Conservation (phyloP, 768 basidiomycete species). For the Solioccasus polychromus region DNA sequence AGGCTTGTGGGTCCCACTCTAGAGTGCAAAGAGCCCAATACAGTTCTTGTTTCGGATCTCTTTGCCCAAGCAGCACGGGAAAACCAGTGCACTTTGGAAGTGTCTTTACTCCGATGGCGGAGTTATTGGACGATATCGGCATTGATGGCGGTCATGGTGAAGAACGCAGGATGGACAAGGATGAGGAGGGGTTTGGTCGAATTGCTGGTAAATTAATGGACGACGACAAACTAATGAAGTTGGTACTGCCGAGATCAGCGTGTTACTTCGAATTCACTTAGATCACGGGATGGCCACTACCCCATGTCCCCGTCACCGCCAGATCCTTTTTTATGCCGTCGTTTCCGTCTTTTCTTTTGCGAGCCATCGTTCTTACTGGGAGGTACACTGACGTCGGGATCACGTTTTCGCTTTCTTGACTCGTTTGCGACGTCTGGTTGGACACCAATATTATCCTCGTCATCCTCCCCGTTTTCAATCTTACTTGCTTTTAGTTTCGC, state of each 20-base stretch:
- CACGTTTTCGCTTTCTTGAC: constrained; percentile 17
- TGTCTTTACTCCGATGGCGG: constrained; percentile 62
- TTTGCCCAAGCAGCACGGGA: constrained; percentile 63
- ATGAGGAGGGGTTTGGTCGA: constrained; percentile 53
- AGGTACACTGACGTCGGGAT: constrained; percentile 7
- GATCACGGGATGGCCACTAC: neutral
- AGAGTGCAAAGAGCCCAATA: constrained; percentile 80
- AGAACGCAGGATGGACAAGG: constrained; percentile 57
- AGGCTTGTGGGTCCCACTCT: constrained; percentile 71
- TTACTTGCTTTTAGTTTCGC: constrained; percentile 44
- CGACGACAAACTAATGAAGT: constrained; percentile 54
- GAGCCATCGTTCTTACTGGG: constrained; percentile 10
- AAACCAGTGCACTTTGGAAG: constrained; percentile 51
- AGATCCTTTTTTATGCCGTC: constrained; percentile 38
- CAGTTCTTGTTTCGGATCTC: constrained; percentile 72
- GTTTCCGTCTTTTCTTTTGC: constrained; percentile 38
- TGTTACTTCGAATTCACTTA: too few relatives aligned
- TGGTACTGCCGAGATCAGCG: constrained; percentile 43
- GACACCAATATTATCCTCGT: neutral
- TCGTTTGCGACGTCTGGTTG: neutral
- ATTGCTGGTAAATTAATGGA: constrained; percentile 63
- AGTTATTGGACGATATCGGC: constrained; percentile 83
- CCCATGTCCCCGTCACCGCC: neutral
- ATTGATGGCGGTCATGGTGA: constrained; percentile 83
- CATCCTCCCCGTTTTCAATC: constrained; percentile 7